A percentile compares a stretch with the other conserved stretches of the same genome.
phyloP scores from a whole-genome alignment of 352 stramenopile genomes.

The Globisporangium irregulare region DNA sequence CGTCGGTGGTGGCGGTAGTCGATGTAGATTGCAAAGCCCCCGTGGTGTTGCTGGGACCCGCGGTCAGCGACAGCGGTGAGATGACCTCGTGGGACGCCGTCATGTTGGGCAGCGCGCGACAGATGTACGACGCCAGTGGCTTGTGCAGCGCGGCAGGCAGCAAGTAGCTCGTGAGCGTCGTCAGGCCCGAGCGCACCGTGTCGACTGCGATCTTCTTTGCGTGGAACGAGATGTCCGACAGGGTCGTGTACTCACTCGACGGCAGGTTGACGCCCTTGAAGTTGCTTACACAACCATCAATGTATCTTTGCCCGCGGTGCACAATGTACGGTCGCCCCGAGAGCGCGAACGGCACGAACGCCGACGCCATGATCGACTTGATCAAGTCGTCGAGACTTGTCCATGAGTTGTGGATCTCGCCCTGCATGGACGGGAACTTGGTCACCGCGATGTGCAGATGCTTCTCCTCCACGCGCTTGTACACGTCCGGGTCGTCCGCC shows the following conservation, averaged over 20 bases:
- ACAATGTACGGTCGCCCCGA: conserved; percentile 57
- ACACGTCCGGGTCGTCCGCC: conserved; percentile 47
- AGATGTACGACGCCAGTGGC: conserved; percentile 39
- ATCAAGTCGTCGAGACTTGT: conserved; percentile 54
- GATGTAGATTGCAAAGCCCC: conserved; percentile 1
- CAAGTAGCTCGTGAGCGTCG: conserved; percentile 34
- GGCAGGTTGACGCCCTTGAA: conserved; percentile 55
- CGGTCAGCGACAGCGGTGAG: conserved; percentile 27
- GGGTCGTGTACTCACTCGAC: conserved; percentile 56
- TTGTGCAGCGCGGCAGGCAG: conserved; percentile 43
- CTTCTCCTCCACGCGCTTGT: conserved; percentile 35
- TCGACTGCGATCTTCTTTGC: conserved; percentile 41
- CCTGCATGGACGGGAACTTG: conserved; percentile 53
- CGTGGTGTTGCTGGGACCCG: not conserved
- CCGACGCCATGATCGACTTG: conserved; percentile 63
- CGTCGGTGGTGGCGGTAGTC: not conserved
- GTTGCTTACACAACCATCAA: conserved; percentile 72
- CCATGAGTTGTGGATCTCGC: conserved; percentile 56
- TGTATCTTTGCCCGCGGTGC: conserved; percentile 63
- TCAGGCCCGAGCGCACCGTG: conserved; percentile 34
- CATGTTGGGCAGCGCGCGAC: conserved; percentile 40
- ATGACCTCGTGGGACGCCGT: conserved; percentile 48
- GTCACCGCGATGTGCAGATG: conserved; percentile 61
- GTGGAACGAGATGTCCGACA: conserved; percentile 55
- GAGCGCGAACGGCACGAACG: conserved; percentile 64